These are phyloP conservation scores for Chernovozyma sophiae-reginae DNA, from an alignment of 1,139 yeast species.

Conservation along the genomic window DNA sequence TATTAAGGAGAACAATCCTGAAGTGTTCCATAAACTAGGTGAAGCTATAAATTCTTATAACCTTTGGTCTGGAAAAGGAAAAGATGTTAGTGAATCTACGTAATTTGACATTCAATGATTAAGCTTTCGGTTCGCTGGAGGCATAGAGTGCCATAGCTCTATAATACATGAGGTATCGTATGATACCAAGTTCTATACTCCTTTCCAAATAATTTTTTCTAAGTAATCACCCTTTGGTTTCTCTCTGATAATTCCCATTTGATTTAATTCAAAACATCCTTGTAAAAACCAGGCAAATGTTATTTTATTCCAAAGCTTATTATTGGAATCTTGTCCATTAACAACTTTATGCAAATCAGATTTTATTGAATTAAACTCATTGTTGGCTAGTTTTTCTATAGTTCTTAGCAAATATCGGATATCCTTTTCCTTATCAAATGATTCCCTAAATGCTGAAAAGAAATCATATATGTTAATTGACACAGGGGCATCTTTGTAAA, in stretches of 20 bases:
- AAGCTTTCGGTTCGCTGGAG: too few species aligned
- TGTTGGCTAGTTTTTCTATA: constrained; percentile 5
- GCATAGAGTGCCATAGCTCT: too few species aligned
- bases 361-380: constrained; percentile 12
- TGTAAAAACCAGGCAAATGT: constrained; percentile 42
- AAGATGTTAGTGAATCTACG: too few species aligned
- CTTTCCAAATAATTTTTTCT: constrained; percentile 44
- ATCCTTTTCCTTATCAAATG: constrained; percentile 40
- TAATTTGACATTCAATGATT: too few species aligned
- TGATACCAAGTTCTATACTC: constrained; percentile 26
- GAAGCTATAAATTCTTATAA: constrained; percentile 8
- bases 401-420: constrained; percentile 25
- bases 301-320: constrained; percentile 41
- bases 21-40: constrained; percentile 13
- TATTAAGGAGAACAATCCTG: constrained; percentile 11
- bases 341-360: constrained; percentile 6
- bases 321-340: constrained; percentile 13
- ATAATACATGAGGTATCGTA: too few species aligned
- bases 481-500: constrained; percentile 79
- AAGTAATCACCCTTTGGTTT: constrained; percentile 43
- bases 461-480: constrained; percentile 74
- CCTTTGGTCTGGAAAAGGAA: too few species aligned
- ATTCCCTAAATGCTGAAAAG: constrained; percentile 63
- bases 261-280: constrained; percentile 36
- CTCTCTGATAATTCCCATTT: constrained; percentile 39